phyloP scores from a whole-genome alignment of 108 stramenopile species.

The Parietichytrium sp. region DNA sequence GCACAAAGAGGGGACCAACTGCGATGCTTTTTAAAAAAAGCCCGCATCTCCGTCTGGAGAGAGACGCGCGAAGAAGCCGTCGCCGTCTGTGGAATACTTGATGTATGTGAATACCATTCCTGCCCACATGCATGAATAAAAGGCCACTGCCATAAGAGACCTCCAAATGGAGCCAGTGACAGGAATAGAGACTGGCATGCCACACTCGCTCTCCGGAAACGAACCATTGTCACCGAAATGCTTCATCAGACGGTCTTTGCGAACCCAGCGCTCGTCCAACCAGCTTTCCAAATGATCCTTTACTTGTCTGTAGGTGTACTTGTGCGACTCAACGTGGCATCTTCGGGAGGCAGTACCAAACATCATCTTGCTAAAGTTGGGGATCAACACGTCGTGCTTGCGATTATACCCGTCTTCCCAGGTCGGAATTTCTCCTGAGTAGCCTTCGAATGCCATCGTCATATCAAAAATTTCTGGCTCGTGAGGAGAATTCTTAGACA shows the following conservation, averaged over 20 bases:
- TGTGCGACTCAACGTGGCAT: conserved; percentile 51
- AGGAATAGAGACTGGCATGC: background rate
- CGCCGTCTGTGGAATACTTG: conserved; percentile 4
- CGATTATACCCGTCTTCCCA: conserved; percentile 54
- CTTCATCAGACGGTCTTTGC: conserved; percentile 52
- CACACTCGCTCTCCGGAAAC: conserved; percentile 34
- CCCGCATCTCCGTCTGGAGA: too few relatives aligned
- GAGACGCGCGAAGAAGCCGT: too few relatives aligned
- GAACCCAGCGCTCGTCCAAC: conserved; percentile 44
- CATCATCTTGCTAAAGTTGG: conserved; percentile 43
- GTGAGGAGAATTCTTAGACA: conserved; percentile 27
- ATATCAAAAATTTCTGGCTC: conserved; percentile 47
- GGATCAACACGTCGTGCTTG: conserved; percentile 45
- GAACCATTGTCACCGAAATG: conserved; percentile 43
- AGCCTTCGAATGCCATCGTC: conserved; percentile 52
- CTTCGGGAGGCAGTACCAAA: conserved; percentile 27
- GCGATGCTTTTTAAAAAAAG: too few relatives aligned
- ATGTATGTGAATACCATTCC: conserved; percentile 16
- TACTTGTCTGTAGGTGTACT: conserved; percentile 45
- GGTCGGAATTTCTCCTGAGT: conserved; percentile 51
- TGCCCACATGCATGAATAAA: conserved; percentile 12
- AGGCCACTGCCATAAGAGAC: conserved; percentile 34
- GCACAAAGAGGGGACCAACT: too few relatives aligned
- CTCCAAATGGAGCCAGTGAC: conserved; percentile 18
- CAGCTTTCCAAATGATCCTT: conserved; percentile 24